Evolutionary conservation across 305 asterid genomes (phyloP), one percentile per base, ranked within the genome.

Genomic region (Fraxinus nigra): DNA sequence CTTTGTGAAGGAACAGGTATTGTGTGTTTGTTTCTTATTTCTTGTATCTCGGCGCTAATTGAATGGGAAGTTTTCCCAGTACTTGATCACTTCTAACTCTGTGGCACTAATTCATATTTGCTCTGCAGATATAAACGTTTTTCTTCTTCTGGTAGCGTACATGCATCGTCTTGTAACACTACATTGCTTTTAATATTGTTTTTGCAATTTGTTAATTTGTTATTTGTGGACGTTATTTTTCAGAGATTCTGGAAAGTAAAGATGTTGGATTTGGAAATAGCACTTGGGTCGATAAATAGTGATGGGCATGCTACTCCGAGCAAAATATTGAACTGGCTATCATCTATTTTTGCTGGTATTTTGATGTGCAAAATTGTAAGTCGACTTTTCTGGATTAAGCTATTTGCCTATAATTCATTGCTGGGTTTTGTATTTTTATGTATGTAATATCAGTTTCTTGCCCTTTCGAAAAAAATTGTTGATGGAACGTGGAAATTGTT

Each of bases 301-400:
- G 85, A 87, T 30, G 87, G 78, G 74, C 89, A 88, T 86, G 88
- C 89, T 85, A 80, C 86, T 81, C 89, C 92, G 6, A 81, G 88
- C 79, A 92, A 90, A 81, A 89, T 88, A 81, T 75, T 90, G 88
- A 92, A 82, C 77, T 90, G 97, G 93, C 84, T 96, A 18, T 83
- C 91, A 35, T 92, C 95, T 76, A 87, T 90, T 37, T 88, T 92
- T 77, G 83, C 78, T 38, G 99, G 99, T 78, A 86, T 96, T 83
- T 75, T 93, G 74, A 96, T 96, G 95, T 96, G 98, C 92, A 96
- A 89, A 82, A 88, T 87, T 85, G 99, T 96, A 86, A 90, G 97
- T 84, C 1, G 73, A 10, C 16, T 13, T 74, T 35, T 69, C 76
- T 56, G 48, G 7, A 30, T 82, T 35, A 1, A 24, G 26, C 20